A percentile compares a stretch with the other conserved stretches of the same genome.
These are phyloP conservation scores for Pseudohyphozyma bogoriensis DNA, from an alignment of 768 basidiomycete genomes.

Conservation along the genomic window DNA sequence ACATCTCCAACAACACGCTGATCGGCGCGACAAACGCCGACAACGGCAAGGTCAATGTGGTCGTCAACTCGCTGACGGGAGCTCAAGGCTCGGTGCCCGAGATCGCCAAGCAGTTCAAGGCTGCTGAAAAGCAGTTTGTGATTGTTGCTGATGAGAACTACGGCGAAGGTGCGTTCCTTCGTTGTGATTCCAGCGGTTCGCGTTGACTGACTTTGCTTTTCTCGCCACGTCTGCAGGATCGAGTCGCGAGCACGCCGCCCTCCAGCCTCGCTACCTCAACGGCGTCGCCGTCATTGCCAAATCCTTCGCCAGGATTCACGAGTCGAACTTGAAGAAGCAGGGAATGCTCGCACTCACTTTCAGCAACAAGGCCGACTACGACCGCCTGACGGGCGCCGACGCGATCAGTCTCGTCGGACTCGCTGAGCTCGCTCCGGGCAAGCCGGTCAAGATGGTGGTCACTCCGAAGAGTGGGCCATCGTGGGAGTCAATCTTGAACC, in stretches of 20 bases:
- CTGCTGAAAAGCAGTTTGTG: too few species aligned
- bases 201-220: constrained; percentile 26
- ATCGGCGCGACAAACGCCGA: constrained; percentile 62
- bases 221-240: constrained; percentile 56
- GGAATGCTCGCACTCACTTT: constrained; percentile 64
- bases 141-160: too few species aligned
- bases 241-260: constrained; percentile 93
- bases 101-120: constrained; percentile 64
- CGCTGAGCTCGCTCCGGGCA: constrained; percentile 78
- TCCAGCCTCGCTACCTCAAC: constrained; percentile 89
- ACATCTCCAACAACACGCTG: constrained; percentile 96
- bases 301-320: constrained; percentile 53
- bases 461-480: constrained; percentile 54
- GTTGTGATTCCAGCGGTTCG: constrained; percentile 50
- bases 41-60: constrained; percentile 90
- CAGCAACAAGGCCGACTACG: constrained; percentile 65
- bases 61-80: constrained; percentile 71
- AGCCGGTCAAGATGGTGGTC: constrained; percentile 69
- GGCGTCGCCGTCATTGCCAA: constrained; percentile 80
- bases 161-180: constrained; percentile 21
- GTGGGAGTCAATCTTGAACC: constrained; percentile 21
- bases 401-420: constrained; percentile 57
- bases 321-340: constrained; percentile 75
- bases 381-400: background rate
- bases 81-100: constrained; percentile 76